phyloP scores from a whole-genome alignment of 1,284 basidiomycete genomes.

The Leccinum fallax region DNA sequence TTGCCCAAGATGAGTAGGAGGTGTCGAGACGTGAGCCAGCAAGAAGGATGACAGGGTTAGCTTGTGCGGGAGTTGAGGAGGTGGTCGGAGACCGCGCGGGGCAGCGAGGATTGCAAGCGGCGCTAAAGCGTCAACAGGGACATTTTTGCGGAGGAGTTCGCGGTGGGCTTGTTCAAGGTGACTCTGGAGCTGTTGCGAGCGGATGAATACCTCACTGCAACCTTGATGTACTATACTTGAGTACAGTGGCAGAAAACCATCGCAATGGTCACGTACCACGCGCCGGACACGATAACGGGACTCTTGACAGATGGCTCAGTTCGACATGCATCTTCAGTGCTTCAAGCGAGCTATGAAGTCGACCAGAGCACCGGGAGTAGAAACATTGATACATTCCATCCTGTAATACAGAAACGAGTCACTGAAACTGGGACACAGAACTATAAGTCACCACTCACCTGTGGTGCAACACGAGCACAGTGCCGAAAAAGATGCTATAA shows the following conservation, averaged over 20 bases:
- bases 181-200: conserved; percentile 26
- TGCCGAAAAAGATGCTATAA: conserved; percentile 31
- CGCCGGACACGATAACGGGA: conserved; percentile 28
- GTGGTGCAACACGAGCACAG: conserved; percentile 23
- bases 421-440: not conserved
- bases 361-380: conserved; percentile 33
- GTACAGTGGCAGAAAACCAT: not conserved
- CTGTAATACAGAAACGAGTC: conserved; percentile 8
- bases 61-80: conserved; percentile 20
- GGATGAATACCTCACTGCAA: conserved; percentile 30
- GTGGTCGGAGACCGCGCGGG: conserved; percentile 22
- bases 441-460: conserved; percentile 9
- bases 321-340: conserved; percentile 31
- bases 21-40: conserved; percentile 14
- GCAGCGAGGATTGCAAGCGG: conserved; percentile 23
- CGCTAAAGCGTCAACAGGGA: conserved; percentile 19
- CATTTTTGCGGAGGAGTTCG: conserved; percentile 19
- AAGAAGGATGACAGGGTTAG: conserved; percentile 3
- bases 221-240: conserved; percentile 14
- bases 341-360: conserved; percentile 22
- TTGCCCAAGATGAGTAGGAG: conserved; percentile 10
- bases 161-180: conserved; percentile 28
- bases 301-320: conserved; percentile 34
- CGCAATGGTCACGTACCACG: conserved; percentile 19
- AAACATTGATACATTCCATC: conserved; percentile 31